Evolutionary conservation across 2,329 filamentous ascomycete species (phyloP).

Genomic region (Penicillium sclerotiorum): DNA sequence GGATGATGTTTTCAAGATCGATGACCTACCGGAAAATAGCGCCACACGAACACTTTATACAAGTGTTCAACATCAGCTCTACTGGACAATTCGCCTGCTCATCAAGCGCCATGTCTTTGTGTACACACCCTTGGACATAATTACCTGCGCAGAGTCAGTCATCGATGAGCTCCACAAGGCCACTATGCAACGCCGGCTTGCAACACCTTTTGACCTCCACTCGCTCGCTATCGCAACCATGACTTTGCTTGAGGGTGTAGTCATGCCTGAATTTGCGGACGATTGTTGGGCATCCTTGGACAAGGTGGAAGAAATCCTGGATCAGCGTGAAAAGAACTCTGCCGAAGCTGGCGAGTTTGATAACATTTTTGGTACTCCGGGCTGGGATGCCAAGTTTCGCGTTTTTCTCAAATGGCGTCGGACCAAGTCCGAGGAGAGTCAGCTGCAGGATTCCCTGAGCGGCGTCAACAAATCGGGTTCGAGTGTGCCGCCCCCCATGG

Average conservation of each 20-base stretch:
- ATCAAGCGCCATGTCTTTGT: constrained; percentile 48
- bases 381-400: constrained; percentile 46
- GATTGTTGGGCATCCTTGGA: constrained; percentile 50
- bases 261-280: constrained; percentile 40
- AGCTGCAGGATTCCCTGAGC: constrained; percentile 30
- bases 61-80: constrained; percentile 44
- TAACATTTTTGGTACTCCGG: constrained; percentile 41
- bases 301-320: constrained; percentile 54
- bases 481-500: constrained; percentile 36
- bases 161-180: constrained; percentile 44
- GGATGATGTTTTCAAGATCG: constrained; percentile 35
- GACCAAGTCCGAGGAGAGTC: constrained; percentile 36
- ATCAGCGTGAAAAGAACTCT: constrained; percentile 43
- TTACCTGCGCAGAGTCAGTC: constrained; percentile 43
- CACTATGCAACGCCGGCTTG: constrained; percentile 30
- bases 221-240: constrained; percentile 44
- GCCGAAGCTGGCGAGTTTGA: constrained; percentile 37
- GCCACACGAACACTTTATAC: constrained; percentile 34
- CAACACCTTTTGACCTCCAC: constrained; percentile 46
- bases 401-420: constrained; percentile 43
- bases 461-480: constrained; percentile 17
- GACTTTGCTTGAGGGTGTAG: constrained; percentile 46
- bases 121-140: constrained; percentile 45
- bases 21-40: constrained; percentile 30
- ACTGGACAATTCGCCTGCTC: constrained; percentile 46